Percentiles rank a stretch among this genome's conserved stretches.
Conservation (phyloP, 1,284 basidiomycete genomes). For the Cutaneotrichosporon spelunceum region DNA sequence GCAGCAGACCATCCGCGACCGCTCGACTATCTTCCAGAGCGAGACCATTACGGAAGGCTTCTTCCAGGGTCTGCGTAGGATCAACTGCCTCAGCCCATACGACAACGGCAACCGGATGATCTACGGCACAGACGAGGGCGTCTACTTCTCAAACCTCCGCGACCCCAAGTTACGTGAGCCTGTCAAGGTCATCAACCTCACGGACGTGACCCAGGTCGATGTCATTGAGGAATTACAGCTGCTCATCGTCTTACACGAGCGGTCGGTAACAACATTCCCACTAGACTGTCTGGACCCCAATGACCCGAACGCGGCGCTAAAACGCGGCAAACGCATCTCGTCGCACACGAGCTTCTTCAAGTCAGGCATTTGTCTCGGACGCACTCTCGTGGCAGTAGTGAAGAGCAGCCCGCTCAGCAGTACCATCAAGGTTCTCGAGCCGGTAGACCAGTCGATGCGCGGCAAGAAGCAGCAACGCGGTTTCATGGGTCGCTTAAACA, state of each 20-base stretch:
- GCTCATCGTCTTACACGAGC: conserved; percentile 92
- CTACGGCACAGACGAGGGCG: conserved; percentile 94
- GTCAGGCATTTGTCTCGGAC: conserved; percentile 85
- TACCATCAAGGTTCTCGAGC: conserved; percentile 96
- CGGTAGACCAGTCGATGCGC: conserved; percentile 83
- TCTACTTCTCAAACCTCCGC: conserved; percentile 85
- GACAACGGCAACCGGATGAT: conserved; percentile 82
- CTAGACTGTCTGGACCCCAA: conserved; percentile 86
- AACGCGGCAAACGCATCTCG: conserved; percentile 90
- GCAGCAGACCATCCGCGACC: conserved; percentile 77
- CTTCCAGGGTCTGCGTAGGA: conserved; percentile 75
- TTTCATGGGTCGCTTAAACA: conserved; percentile 85
- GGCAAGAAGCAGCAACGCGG: conserved; percentile 76
- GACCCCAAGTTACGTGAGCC: conserved; percentile 72
- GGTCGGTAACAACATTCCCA: conserved; percentile 93
- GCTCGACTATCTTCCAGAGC: conserved; percentile 84
- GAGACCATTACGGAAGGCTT: conserved; percentile 80
- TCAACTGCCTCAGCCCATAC: conserved; percentile 93
- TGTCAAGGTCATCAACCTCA: conserved; percentile 80
- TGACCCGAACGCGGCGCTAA: conserved; percentile 85
- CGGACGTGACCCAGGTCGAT: conserved; percentile 92
- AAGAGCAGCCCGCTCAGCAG: conserved; percentile 92
- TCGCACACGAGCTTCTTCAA: conserved; percentile 99
- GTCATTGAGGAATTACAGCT: conserved; percentile 95
- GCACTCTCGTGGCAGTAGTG: conserved; percentile 95